Percentiles rank a stretch among this genome's conserved stretches.
Evolutionary conservation across 306 rosid species (phyloP).

Genomic region (Cucurbita pepo): DNA sequence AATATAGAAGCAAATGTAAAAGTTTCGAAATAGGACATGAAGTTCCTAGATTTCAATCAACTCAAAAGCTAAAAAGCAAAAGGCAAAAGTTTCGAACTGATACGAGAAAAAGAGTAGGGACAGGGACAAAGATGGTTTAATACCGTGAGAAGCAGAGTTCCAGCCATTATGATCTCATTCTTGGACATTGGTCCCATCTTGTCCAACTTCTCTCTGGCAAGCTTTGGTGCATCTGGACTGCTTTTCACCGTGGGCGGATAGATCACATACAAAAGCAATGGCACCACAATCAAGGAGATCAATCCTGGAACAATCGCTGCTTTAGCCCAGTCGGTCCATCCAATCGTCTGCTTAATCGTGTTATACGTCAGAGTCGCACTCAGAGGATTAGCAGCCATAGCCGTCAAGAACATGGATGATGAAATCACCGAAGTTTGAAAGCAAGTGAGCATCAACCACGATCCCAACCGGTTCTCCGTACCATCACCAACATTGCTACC

Average conservation of each 20-base stretch:
- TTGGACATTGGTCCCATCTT: slow-evolving; percentile 81
- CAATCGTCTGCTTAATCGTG: slow-evolving; percentile 71
- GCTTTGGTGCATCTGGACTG: slow-evolving; percentile 93
- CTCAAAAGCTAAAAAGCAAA: background rate
- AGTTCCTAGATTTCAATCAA: background rate
- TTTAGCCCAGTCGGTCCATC: slow-evolving; percentile 95
- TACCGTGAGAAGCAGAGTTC: slow-evolving; percentile 85
- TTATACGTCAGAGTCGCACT: slow-evolving; percentile 60
- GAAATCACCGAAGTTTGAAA: slow-evolving; percentile 92
- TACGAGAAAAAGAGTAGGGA: background rate
- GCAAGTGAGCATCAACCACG: slow-evolving; percentile 97
- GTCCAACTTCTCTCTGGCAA: slow-evolving; percentile 70
- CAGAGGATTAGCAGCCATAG: slow-evolving; percentile 93
- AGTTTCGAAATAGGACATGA: background rate
- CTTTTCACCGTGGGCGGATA: slow-evolving; percentile 78
- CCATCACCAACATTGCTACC: slow-evolving; percentile 95
- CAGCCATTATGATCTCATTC: slow-evolving; percentile 78
- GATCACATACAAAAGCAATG: slow-evolving; percentile 55
- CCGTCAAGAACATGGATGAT: slow-evolving; percentile 92
- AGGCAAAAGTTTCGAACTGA: background rate
- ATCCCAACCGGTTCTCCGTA: slow-evolving; percentile 58
- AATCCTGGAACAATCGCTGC: slow-evolving; percentile 87
- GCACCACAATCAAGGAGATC: slow-evolving; percentile 74
- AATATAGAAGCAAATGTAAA: background rate
- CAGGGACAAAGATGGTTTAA: background rate